phyloP scores from a whole-genome alignment of 129 eudicot genomes.

The Artemisia argyi region DNA sequence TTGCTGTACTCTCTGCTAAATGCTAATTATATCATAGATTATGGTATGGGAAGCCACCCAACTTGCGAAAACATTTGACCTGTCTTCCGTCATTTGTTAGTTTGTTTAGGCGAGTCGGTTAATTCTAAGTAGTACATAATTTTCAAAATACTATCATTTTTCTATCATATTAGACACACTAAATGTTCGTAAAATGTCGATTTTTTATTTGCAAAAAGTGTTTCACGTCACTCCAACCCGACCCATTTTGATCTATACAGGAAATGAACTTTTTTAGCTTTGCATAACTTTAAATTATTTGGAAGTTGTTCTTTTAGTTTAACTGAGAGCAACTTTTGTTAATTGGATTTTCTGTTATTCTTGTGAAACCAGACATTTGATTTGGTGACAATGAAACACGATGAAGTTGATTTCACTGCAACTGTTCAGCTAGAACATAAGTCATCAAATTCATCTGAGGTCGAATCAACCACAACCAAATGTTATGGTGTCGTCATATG shows the following conservation, averaged over 20 bases:
- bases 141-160: background rate
- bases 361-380: conserved; percentile 64
- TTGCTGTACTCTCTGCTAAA: background rate
- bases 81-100: background rate
- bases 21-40: background rate
- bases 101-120: background rate
- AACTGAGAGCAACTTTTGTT: too few species aligned
- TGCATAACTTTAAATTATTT: too few species aligned
- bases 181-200: background rate
- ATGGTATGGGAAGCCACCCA: background rate
- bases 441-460: conserved; percentile 12
- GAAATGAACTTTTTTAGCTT: too few species aligned
- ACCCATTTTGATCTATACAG: too few species aligned
- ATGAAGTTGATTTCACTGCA: conserved; percentile 78
- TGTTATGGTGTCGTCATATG: conserved; percentile 82
- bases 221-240: too few species aligned
- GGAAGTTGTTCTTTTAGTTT: too few species aligned
- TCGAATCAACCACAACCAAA: conserved; percentile 18
- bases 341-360: background rate
- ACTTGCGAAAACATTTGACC: background rate
- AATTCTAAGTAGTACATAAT: too few species aligned
- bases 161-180: background rate
- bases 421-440: conserved; percentile 54
- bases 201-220: too few species aligned
- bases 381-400: conserved; percentile 68